These are phyloP conservation scores for Breviolum minutum DNA, from an alignment of 73 alveolate species.

Conservation along the genomic window DNA sequence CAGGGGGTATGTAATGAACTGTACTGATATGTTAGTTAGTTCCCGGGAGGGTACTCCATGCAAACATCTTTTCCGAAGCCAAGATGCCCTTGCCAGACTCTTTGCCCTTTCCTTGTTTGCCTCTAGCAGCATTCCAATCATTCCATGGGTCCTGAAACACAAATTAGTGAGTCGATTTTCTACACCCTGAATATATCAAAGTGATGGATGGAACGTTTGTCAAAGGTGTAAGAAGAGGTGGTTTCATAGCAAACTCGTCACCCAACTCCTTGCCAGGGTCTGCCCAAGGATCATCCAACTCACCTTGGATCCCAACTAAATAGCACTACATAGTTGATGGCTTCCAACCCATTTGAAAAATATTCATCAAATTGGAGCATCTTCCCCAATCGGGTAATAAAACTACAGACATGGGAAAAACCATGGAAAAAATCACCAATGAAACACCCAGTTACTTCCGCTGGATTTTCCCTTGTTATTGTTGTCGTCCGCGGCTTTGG, in stretches of 20 bases:
- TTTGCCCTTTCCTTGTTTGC: neutral
- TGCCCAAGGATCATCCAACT: conserved; percentile 24
- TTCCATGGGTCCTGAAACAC: neutral
- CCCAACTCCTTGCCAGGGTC: conserved; percentile 27
- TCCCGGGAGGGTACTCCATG: too few species aligned
- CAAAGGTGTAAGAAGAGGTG: too few species aligned
- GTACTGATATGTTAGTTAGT: too few species aligned
- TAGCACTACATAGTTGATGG: neutral
- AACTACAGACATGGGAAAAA: neutral
- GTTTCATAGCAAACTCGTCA: too few species aligned
- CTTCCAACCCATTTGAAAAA: neutral
- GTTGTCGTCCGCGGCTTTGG: neutral
- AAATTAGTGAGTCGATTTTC: too few species aligned
- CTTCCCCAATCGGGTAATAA: neutral
- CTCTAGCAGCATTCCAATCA: neutral
- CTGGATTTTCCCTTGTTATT: neutral
- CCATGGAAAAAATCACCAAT: neutral
- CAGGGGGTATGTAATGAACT: too few species aligned
- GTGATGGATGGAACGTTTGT: too few species aligned
- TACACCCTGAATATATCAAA: too few species aligned
- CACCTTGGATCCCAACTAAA: neutral
- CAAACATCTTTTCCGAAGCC: too few species aligned
- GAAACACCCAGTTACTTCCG: neutral
- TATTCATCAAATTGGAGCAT: neutral
- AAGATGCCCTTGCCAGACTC: neutral